phyloP scores from a whole-genome alignment of 2,329 filamentous ascomycete genomes.

The Pseudocercospora macadamiae region DNA sequence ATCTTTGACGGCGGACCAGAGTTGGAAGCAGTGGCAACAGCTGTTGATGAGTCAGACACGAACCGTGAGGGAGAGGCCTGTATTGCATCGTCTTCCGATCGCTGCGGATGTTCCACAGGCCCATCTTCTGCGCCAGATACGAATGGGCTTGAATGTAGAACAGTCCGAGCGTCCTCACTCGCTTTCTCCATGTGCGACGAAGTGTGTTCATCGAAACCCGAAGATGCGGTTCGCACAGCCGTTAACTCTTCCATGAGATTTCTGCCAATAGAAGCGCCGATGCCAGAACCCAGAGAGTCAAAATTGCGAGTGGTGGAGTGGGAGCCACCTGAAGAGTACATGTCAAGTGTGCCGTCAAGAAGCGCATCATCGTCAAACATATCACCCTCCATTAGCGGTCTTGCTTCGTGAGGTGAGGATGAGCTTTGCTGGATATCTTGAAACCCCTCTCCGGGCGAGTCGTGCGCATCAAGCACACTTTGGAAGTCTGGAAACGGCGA shows the following conservation, averaged over 20 bases:
- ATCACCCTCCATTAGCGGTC: neutral
- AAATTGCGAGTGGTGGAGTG: conserved; percentile 24
- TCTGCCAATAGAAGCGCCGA: conserved; percentile 27
- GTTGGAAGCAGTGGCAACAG: conserved; percentile 10
- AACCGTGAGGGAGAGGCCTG: conserved; percentile 1
- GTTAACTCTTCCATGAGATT: conserved; percentile 41
- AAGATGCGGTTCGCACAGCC: conserved; percentile 23
- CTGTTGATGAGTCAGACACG: conserved; percentile 14
- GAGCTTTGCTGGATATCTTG: neutral
- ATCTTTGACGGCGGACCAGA: neutral
- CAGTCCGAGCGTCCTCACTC: conserved; percentile 6
- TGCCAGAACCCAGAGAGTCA: conserved; percentile 30
- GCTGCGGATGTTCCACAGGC: neutral
- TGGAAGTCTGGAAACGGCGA: conserved; percentile 13
- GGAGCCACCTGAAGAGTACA: neutral
- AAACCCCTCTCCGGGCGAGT: neutral
- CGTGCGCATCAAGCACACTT: neutral
- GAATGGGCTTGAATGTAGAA: conserved; percentile 17
- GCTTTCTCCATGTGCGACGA: neutral
- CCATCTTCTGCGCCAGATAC: conserved; percentile 9
- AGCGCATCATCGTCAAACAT: conserved; percentile 7
- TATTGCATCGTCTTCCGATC: neutral
- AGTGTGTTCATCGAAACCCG: neutral
- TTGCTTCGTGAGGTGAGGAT: neutral
- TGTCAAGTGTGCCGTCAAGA: conserved; percentile 7